Conservation (phyloP, 2,329 filamentous ascomycete species). For the Aspergillus spinulosporus region DNA sequence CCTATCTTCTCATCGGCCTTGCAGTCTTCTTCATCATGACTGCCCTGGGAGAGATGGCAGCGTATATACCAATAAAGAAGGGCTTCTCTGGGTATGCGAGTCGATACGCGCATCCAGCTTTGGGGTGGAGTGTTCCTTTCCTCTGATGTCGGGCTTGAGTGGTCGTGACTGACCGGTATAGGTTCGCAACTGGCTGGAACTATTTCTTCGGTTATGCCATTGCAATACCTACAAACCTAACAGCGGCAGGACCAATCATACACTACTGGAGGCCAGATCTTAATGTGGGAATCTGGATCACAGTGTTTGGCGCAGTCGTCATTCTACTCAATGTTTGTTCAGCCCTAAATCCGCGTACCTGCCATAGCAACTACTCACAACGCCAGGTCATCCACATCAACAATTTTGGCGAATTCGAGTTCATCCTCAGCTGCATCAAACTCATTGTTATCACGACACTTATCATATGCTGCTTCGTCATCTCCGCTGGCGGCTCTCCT, state of each 20-base stretch:
- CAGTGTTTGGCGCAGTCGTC: background rate
- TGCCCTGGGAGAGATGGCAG: slow-evolving; percentile 8
- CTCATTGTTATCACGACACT: background rate
- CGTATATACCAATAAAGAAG: slow-evolving; percentile 5
- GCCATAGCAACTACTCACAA: no score
- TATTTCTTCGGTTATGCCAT: slow-evolving; percentile 15
- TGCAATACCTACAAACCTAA: slow-evolving; percentile 6
- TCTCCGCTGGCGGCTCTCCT: background rate
- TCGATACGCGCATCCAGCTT: slow-evolving; percentile 3
- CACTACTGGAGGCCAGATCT: slow-evolving; percentile 10
- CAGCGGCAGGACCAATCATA: slow-evolving; percentile 9
- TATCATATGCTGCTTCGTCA: slow-evolving; percentile 2
- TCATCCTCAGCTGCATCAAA: background rate
- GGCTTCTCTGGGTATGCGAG: slow-evolving; percentile 11
- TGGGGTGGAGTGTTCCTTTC: background rate
- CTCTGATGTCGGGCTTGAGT: background rate
- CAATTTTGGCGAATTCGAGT: background rate
- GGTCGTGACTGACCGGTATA: background rate
- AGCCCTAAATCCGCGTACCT: background rate
- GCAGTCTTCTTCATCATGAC: slow-evolving; percentile 4
- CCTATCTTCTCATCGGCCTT: slow-evolving; percentile 7
- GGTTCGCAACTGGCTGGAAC: slow-evolving; percentile 14
- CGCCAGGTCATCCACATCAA: background rate
- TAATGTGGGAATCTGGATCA: slow-evolving; percentile 12
- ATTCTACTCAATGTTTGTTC: slow-evolving; percentile 9